These are phyloP conservation scores for Parasitella parasitica DNA, from an alignment of 371 early-diverging fungal species.

Conservation along the genomic window DNA sequence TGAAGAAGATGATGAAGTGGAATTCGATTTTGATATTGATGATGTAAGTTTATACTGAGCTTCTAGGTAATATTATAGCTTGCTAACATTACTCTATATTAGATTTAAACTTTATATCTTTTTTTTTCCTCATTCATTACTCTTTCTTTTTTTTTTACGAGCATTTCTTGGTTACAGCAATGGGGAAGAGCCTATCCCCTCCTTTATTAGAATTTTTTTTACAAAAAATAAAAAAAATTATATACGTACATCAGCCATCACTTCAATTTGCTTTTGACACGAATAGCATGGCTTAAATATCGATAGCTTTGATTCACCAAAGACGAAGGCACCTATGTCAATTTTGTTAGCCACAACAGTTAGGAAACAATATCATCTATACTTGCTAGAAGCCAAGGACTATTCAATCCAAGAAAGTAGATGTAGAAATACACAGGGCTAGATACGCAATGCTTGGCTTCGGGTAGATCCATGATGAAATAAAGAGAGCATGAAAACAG, in stretches of 20 bases:
- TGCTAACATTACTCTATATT: neutral
- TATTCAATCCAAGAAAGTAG: slow-evolving; percentile 45
- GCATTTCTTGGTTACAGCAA: neutral
- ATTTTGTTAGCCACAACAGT: neutral
- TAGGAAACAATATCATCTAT: neutral
- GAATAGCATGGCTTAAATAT: neutral
- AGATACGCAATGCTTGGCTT: slow-evolving; percentile 36
- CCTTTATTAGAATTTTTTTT: slow-evolving; percentile 1
- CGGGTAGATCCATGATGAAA: slow-evolving; percentile 36
- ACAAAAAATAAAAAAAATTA: slow-evolving; percentile 1
- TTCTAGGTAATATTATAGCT: neutral
- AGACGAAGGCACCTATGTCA: slow-evolving; percentile 9
- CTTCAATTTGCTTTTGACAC: neutral
- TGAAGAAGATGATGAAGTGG: slow-evolving; percentile 78
- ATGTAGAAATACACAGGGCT: slow-evolving; percentile 44
- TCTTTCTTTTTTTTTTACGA: neutral
- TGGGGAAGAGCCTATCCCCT: neutral
- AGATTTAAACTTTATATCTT: slow-evolving; percentile 17
- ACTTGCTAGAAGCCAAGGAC: slow-evolving; percentile 45
- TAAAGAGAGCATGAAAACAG: slow-evolving; percentile 37
- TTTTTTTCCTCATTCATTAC: neutral
- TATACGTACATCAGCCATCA: neutral
- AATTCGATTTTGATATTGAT: slow-evolving; percentile 92
- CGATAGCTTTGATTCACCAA: slow-evolving; percentile 7
- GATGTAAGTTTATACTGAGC: slow-evolving; percentile 53